Evolutionary conservation across 2,329 filamentous ascomycete species (phyloP), one percentile per base, ranked within the genome.

Genomic region (Microcyclosporella mali): DNA sequence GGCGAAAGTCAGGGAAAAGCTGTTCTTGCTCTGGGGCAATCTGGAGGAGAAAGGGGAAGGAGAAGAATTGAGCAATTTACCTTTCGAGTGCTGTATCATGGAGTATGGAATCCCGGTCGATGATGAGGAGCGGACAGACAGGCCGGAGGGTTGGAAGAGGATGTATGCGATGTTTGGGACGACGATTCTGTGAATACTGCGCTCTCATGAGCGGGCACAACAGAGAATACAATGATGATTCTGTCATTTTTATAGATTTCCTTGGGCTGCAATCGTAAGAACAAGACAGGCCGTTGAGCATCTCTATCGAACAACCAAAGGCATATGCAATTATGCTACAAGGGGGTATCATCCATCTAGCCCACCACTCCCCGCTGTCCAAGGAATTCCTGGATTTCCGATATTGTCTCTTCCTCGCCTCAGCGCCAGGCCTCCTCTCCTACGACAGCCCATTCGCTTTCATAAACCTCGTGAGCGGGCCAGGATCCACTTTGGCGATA

Each of bases 11-110:
- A 75, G 78, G 38, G 78, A 94, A 53, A 81, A 77, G 53, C 70
- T 95, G 42, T 90, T 83, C 59, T 68, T 79, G 28, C 70, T 95
- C 1, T 97, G 90, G 89, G 90, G 90, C 1, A 78, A 95, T 47
- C 70, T 95, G 1, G 81, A 89, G 58, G 87, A 94, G 59, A 51
- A 42, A 14, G 40, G 41, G 18, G 47, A 29, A 4, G 40, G 45
- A 3, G 41, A 50, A 7, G 40, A 9, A 15, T 8, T 51, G 25
- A 57, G 50, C 27, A 72, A 70, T 43, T 56, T 56, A 28, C 60
- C 70, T 0, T 74, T 75, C 43, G 68, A 72, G 28, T 70, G 67
- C 51, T 68, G 63, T 41, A 56, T 72, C 4, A 47, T 60, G 42
- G 70, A 72, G 45, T 68, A 68, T 49, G 69, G 67, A n/a, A 55